Percentiles rank a stretch among this genome's conserved stretches.
Conservation (phyloP, 305 asterid genomes). For the Solanum hybrid region DNA sequence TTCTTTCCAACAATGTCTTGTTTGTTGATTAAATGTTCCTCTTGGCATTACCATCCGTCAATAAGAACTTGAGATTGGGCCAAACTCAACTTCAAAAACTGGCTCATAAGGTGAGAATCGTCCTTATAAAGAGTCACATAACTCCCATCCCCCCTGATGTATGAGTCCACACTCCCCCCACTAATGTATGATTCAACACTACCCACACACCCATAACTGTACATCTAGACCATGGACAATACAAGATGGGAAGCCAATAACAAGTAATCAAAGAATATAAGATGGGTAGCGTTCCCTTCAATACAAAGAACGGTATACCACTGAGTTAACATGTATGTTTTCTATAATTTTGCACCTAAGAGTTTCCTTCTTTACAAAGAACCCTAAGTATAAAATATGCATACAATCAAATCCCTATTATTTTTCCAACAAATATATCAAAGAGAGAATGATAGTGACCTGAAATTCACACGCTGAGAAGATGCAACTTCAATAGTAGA, state of each 20-base stretch:
- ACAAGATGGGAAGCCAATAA: neutral
- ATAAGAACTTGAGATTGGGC: neutral
- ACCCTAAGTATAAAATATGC: neutral
- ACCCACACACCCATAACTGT: neutral
- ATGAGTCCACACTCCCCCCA: neutral
- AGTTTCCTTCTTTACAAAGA: neutral
- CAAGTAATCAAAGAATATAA: neutral
- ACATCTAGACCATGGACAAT: neutral
- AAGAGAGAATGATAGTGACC: neutral
- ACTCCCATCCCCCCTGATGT: neutral
- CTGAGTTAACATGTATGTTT: neutral
- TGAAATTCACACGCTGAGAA: conserved; percentile 63
- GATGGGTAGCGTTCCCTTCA: neutral
- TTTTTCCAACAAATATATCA: neutral
- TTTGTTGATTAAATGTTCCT: neutral
- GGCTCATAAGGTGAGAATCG: neutral
- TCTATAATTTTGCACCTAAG: neutral
- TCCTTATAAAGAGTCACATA: neutral
- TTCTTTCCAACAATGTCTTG: neutral
- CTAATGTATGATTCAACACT: neutral
- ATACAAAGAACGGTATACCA: neutral
- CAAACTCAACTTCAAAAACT: neutral
- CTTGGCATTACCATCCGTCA: neutral
- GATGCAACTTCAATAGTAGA: conserved; percentile 65
- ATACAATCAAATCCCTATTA: neutral